Evolutionary conservation across 164 flowering plant species (phyloP), one percentile per base, ranked within the genome.

Genomic region (Liquidambar formosana): DNA sequence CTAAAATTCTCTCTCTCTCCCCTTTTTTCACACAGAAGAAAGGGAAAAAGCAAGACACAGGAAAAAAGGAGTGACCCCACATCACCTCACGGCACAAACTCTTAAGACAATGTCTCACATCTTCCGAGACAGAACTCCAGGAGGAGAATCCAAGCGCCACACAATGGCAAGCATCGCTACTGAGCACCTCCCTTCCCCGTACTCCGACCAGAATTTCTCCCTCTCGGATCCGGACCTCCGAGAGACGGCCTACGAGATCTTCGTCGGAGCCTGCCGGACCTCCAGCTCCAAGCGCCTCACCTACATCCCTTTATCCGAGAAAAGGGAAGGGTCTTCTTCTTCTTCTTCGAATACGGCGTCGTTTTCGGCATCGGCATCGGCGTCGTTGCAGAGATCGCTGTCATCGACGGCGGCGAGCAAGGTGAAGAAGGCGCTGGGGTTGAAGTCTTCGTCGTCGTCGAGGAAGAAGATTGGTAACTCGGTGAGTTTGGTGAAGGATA

Each of bases 391-490:
- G 82, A 71, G 92, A 70, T 84, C 95, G 56, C 64, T 89, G 72
- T 79, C 97, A 61, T 82, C 90, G 11, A 64, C 84, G 52, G 91
- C 92, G 46, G 91, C 92, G 57, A 91, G 96, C 69, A 85, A 78
- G 76, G 83, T 90, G 74, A 90, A 89, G 88, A 86, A 83, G 82
- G 92, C 94, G 18, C 61, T 93, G 23, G 97, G 98, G 49, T 28
- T 93, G 83, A 85, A 82, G 62, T 45, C 73, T 61, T 10, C 58
- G 68, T 46, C 77, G 67, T 46, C 77, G 67, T 66, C 57, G 66
- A 71, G 44, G 71, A 70, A 65, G 71, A 57, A n/a, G n/a, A n/a
- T n/a, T n/a, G n/a, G 38, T 23, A 52, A 10, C 12, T 61, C 1
- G 57, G 58, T 10, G 75, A 23, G 44, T 68, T 43, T 23, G 44